A percentile compares a stretch with the other conserved stretches of the same genome.
phyloP scores from a whole-genome alignment of 2,329 filamentous ascomycete species.

The Oidium heveae region DNA sequence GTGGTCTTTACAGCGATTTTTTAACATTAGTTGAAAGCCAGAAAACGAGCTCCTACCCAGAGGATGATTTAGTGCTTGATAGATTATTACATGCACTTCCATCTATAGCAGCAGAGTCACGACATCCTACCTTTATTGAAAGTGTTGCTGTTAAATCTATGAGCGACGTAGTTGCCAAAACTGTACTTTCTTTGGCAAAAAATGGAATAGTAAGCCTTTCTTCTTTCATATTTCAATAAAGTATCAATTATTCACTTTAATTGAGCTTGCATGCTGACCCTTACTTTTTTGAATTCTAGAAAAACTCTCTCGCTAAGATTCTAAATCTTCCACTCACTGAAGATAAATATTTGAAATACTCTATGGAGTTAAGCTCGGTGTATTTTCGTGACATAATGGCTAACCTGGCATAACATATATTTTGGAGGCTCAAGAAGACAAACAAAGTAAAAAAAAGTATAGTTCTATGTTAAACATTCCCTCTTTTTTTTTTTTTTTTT shows the following conservation, averaged over 20 bases:
- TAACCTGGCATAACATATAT: conserved; percentile 4
- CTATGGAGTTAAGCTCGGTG: conserved; percentile 39
- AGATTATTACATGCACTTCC: conserved; percentile 30
- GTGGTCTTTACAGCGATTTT: conserved; percentile 49
- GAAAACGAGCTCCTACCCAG: conserved; percentile 13
- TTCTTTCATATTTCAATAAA: neutral
- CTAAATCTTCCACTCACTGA: conserved; percentile 42
- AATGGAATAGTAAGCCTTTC: conserved; percentile 28
- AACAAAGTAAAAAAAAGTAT: no score
- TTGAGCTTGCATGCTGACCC: no score
- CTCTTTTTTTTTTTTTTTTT: neutral
- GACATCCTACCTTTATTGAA: conserved; percentile 23
- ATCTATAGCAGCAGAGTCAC: conserved; percentile 18
- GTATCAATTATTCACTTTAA: no score
- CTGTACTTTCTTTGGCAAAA: conserved; percentile 29
- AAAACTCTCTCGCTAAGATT: conserved; percentile 21
- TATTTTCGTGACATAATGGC: conserved; percentile 26
- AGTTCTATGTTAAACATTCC: no score
- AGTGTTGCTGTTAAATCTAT: conserved; percentile 63
- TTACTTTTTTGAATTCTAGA: conserved; percentile 13
- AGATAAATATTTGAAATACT: conserved; percentile 45
- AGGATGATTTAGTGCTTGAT: conserved; percentile 24
- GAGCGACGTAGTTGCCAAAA: conserved; percentile 43
- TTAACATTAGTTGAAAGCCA: conserved; percentile 22
- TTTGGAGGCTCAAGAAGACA: neutral